phyloP scores from a whole-genome alignment of 2,329 filamentous ascomycete species.

The Stachybotrys elegans region DNA sequence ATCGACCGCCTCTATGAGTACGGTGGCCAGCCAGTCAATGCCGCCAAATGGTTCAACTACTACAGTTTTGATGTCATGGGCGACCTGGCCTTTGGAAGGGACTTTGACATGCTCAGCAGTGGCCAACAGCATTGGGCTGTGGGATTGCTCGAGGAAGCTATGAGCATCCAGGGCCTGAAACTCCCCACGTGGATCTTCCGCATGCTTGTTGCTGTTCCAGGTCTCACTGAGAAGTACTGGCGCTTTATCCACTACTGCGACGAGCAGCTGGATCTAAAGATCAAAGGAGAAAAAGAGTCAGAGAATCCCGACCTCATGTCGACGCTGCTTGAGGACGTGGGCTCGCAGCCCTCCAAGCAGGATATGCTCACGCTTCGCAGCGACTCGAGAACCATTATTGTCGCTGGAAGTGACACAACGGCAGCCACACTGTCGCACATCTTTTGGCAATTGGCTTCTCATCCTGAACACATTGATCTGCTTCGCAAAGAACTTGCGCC shows the following conservation, averaged over 20 bases:
- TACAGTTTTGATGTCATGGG: slow-evolving; percentile 35
- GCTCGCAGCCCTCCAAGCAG: background rate
- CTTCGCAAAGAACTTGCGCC: slow-evolving; percentile 3
- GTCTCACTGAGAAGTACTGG: slow-evolving; percentile 2
- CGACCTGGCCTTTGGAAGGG: slow-evolving; percentile 29
- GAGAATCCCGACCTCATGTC: background rate
- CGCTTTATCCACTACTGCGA: slow-evolving; percentile 1
- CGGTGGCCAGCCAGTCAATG: slow-evolving; percentile 15
- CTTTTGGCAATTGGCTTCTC: slow-evolving; percentile 24
- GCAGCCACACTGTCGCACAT: slow-evolving; percentile 24
- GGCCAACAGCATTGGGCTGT: slow-evolving; percentile 8
- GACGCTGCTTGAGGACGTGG: background rate
- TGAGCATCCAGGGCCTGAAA: background rate
- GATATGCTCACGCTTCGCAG: slow-evolving; percentile 11
- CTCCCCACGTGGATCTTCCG: slow-evolving; percentile 13
- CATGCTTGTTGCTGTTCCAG: slow-evolving; percentile 7
- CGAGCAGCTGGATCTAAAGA: background rate
- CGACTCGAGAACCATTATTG: slow-evolving; percentile 3
- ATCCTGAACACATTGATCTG: slow-evolving; percentile 11
- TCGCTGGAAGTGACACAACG: slow-evolving; percentile 27
- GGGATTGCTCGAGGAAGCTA: background rate
- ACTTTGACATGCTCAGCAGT: slow-evolving; percentile 27
- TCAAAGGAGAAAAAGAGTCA: background rate
- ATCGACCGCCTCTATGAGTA: slow-evolving; percentile 5
- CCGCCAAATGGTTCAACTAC: slow-evolving; percentile 26